Evolutionary conservation across 208 protist genomes (phyloP).

Genomic region (Hexamita inflata): DNA sequence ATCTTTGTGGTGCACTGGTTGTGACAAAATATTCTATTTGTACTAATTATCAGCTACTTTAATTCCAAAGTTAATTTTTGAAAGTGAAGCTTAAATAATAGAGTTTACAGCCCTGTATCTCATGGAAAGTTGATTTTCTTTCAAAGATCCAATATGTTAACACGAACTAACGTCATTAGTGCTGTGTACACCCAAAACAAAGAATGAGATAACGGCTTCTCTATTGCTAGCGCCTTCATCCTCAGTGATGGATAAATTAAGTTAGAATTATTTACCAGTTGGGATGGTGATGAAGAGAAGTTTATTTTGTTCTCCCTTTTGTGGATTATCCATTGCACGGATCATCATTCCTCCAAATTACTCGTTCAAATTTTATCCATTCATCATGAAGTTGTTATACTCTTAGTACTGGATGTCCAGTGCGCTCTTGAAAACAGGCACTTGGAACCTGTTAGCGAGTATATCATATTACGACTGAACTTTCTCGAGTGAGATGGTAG

Average conservation of each 20-base stretch:
- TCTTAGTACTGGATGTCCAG: background rate
- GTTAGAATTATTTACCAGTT: background rate
- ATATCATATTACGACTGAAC: background rate
- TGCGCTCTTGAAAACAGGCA: background rate
- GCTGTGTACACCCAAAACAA: background rate
- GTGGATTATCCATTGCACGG: background rate
- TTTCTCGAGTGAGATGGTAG: too few species aligned
- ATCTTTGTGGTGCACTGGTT: background rate
- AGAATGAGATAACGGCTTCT: background rate
- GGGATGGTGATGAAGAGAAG: background rate
- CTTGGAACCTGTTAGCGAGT: background rate
- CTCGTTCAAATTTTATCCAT: background rate
- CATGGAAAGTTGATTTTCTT: background rate
- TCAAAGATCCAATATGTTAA: background rate
- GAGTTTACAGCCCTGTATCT: background rate
- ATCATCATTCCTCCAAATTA: background rate
- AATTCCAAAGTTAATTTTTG: conserved; percentile 23
- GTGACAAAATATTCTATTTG: background rate
- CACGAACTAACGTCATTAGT: background rate
- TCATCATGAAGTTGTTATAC: background rate
- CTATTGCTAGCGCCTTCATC: background rate
- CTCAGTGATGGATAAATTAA: background rate
- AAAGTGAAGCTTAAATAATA: background rate
- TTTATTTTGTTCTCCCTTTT: background rate
- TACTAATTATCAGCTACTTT: conserved; percentile 10